These are phyloP conservation scores for Saturnispora silvae DNA, from an alignment of 805 yeast genomes.

Conservation along the genomic window DNA sequence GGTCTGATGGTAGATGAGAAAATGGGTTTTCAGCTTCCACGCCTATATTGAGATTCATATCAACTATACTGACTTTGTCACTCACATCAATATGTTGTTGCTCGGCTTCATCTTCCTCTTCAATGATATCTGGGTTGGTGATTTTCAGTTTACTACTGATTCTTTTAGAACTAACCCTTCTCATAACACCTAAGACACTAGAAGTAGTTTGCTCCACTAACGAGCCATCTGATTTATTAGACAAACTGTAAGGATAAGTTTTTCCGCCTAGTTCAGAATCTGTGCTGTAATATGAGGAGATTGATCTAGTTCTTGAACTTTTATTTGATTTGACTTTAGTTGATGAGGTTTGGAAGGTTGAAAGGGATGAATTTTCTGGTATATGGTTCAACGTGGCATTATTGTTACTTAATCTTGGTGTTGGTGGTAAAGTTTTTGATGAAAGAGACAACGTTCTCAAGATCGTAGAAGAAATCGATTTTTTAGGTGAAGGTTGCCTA, in stretches of 20 bases:
- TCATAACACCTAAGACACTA: constrained; percentile 4
- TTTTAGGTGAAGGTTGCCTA: constrained; percentile 1
- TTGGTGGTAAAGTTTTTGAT: constrained; percentile 9
- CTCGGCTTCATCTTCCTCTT: constrained; percentile 1
- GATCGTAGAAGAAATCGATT: constrained; percentile 1
- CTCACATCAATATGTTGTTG: no score
- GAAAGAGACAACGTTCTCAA: constrained; percentile 1
- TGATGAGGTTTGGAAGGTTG: constrained; percentile 11
- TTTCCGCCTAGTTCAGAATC: constrained; percentile 1
- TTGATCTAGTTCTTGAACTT: constrained; percentile 1
- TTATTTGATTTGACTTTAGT: not conserved
- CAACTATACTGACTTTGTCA: constrained; percentile 1
- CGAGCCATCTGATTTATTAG: constrained; percentile 6
- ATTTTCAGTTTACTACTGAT: constrained; percentile 45
- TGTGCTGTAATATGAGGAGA: not conserved
- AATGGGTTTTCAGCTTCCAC: constrained; percentile 2
- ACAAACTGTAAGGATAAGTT: not conserved
- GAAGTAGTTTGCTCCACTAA: constrained; percentile 1
- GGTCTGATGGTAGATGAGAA: not conserved
- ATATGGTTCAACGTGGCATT: constrained; percentile 11
- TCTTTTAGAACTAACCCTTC: constrained; percentile 37
- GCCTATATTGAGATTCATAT: constrained; percentile 2
- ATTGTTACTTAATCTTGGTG: constrained; percentile 10
- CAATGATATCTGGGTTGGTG: constrained; percentile 43
- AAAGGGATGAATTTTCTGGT: constrained; percentile 15